phyloP scores from a whole-genome alignment of 305 asterid species.

The Withania somnifera region DNA sequence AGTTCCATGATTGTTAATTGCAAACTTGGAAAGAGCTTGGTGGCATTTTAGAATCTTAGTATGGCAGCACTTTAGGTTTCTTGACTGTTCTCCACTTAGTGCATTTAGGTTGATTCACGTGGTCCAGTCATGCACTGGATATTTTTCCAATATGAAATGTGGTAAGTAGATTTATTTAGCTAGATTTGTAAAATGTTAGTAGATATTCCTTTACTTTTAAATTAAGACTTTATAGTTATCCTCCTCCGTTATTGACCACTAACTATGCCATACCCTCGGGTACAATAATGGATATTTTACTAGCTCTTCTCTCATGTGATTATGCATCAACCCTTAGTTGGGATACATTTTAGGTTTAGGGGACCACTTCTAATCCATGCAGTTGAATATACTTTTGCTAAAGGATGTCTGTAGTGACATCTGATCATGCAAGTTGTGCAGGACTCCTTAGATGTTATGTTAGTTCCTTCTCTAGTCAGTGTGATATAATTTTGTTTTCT shows the following conservation, averaged over 20 bases:
- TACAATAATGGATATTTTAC: neutral
- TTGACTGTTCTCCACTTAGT: neutral
- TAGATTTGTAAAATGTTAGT: neutral
- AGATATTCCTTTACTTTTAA: neutral
- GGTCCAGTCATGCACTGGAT: neutral
- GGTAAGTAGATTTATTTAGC: neutral
- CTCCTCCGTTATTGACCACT: neutral
- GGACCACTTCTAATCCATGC: neutral
- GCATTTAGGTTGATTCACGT: neutral
- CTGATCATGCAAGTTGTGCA: neutral
- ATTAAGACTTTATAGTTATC: neutral
- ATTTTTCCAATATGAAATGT: neutral
- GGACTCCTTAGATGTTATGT: neutral
- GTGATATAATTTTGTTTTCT: neutral
- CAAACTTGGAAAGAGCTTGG: neutral
- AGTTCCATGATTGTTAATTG: neutral
- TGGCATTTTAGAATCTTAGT: neutral
- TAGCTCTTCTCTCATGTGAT: neutral
- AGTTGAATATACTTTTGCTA: neutral
- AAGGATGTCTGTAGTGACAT: neutral
- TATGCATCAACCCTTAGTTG: neutral
- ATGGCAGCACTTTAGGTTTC: neutral
- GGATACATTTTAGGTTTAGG: neutral
- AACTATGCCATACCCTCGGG: neutral
- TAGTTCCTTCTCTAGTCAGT: neutral